These are phyloP conservation scores for Sporisorium exsertum DNA, from an alignment of 1,284 basidiomycete genomes.

Conservation along the genomic window DNA sequence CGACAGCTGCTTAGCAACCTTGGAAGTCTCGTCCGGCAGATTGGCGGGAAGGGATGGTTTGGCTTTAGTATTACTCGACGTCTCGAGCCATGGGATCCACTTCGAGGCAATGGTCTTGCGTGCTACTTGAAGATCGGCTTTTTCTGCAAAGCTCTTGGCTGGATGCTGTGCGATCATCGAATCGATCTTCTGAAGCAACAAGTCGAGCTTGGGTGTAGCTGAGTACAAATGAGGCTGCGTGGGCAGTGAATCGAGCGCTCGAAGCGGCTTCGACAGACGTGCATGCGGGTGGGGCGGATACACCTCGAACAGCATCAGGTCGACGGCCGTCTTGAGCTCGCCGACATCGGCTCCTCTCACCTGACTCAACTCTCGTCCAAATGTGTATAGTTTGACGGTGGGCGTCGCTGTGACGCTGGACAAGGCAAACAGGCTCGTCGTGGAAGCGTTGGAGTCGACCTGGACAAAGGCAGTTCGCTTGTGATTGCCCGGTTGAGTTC, in stretches of 20 bases:
- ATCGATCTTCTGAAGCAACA: slow-evolving; percentile 76
- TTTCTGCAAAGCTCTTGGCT: slow-evolving; percentile 55
- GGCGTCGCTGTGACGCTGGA: slow-evolving; percentile 81
- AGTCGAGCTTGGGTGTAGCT: slow-evolving; percentile 78
- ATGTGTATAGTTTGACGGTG: slow-evolving; percentile 79
- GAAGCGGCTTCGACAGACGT: slow-evolving; percentile 73
- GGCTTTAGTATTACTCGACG: slow-evolving; percentile 6
- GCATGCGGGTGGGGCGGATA: slow-evolving; percentile 80
- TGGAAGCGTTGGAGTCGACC: slow-evolving; percentile 63
- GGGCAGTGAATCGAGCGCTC: slow-evolving; percentile 76
- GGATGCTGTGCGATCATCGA: slow-evolving; percentile 75
- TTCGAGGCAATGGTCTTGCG: slow-evolving; percentile 73
- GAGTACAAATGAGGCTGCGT: slow-evolving; percentile 78
- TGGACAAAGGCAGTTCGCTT: slow-evolving; percentile 61
- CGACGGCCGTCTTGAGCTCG: slow-evolving; percentile 78
- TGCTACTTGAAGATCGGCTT: slow-evolving; percentile 48
- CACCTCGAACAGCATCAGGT: slow-evolving; percentile 79
- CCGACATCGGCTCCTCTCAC: slow-evolving; percentile 79
- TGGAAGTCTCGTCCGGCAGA: slow-evolving; percentile 9
- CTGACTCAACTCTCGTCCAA: slow-evolving; percentile 71
- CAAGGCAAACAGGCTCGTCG: slow-evolving; percentile 23
- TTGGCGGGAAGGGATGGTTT: not conserved
- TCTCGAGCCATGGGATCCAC: slow-evolving; percentile 47
- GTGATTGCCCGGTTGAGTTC: slow-evolving; percentile 23
- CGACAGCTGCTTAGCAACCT: slow-evolving; percentile 11